These are phyloP conservation scores for Albugo candida DNA, from an alignment of 352 stramenopile genomes.

Conservation along the genomic window DNA sequence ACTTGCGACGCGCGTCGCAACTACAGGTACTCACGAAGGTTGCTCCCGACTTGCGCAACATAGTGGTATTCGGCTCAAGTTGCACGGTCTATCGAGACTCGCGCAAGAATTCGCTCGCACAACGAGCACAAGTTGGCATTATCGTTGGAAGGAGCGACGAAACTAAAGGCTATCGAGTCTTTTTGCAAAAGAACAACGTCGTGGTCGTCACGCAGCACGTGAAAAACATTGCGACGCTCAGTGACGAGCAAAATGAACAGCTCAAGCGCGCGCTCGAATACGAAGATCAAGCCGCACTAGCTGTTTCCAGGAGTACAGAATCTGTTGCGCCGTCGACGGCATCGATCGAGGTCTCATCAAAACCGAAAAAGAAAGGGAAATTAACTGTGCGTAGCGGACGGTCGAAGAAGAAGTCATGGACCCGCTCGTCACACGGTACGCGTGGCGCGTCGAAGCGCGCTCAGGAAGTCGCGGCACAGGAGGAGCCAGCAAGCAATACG, in stretches of 20 bases:
- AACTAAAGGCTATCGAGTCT: conserved; percentile 10
- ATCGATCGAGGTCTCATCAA: too few species aligned
- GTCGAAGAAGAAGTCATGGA: too few species aligned
- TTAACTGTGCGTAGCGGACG: too few species aligned
- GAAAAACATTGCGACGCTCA: conserved; percentile 4
- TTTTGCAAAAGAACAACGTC: conserved; percentile 3
- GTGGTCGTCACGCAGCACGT: conserved; percentile 8
- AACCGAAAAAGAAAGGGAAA: too few species aligned
- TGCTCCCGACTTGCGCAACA: not conserved
- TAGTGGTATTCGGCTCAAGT: conserved; percentile 1
- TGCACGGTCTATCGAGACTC: conserved; percentile 5
- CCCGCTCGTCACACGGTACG: too few species aligned
- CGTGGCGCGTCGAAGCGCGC: too few species aligned
- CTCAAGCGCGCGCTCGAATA: not conserved
- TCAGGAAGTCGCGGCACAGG: too few species aligned
- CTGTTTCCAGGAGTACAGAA: too few species aligned
- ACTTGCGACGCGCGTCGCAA: not conserved
- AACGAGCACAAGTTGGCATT: conserved; percentile 1
- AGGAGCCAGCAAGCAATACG: too few species aligned
- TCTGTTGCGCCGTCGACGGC: too few species aligned
- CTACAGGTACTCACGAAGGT: conserved; percentile 4
- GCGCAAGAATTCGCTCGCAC: not conserved
- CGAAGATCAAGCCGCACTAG: too few species aligned
- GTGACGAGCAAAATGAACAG: conserved; percentile 1
- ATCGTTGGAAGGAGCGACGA: conserved; percentile 5